phyloP scores from a whole-genome alignment of 495 filamentous ascomycete species.

The Tuber brumale region DNA sequence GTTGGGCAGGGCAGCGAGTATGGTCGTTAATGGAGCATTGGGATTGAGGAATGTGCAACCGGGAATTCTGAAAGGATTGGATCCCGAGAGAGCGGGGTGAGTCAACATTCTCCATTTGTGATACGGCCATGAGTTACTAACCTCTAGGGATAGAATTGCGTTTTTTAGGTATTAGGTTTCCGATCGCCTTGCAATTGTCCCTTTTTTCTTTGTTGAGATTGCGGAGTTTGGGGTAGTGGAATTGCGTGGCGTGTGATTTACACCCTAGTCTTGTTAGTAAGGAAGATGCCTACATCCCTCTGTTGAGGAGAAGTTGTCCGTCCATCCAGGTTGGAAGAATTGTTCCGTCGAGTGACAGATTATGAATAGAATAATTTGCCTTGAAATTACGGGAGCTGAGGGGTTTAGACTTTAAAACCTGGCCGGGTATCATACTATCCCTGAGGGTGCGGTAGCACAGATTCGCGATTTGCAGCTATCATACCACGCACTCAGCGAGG shows the following conservation, averaged over 20 bases:
- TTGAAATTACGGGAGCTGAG: not conserved
- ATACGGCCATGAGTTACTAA: not conserved
- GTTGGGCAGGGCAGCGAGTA: slow-evolving; percentile 14
- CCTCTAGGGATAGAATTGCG: slow-evolving; percentile 8
- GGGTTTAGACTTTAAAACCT: not conserved
- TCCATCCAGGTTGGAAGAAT: not conserved
- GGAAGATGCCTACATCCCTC: not conserved
- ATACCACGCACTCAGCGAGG: not conserved
- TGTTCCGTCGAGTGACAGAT: not conserved
- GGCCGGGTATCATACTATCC: not conserved
- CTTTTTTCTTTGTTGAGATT: not conserved
- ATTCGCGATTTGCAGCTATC: not conserved
- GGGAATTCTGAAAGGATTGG: slow-evolving; percentile 16
- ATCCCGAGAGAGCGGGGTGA: slow-evolving; percentile 23
- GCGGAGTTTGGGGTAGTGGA: not conserved
- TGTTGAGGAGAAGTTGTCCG: not conserved
- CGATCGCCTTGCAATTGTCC: not conserved
- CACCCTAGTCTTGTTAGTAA: not conserved
- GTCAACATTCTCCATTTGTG: not conserved
- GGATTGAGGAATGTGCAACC: slow-evolving; percentile 19
- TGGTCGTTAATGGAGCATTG: slow-evolving; percentile 22
- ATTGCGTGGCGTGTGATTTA: not conserved
- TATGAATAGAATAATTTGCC: not conserved
- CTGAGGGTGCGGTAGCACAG: not conserved
- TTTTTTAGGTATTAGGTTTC: slow-evolving; percentile 23